Evolutionary conservation across 2,329 filamentous ascomycete genomes (phyloP), one percentile per base, ranked within the genome.

Genomic region (Pleurostoma richardsiae): DNA sequence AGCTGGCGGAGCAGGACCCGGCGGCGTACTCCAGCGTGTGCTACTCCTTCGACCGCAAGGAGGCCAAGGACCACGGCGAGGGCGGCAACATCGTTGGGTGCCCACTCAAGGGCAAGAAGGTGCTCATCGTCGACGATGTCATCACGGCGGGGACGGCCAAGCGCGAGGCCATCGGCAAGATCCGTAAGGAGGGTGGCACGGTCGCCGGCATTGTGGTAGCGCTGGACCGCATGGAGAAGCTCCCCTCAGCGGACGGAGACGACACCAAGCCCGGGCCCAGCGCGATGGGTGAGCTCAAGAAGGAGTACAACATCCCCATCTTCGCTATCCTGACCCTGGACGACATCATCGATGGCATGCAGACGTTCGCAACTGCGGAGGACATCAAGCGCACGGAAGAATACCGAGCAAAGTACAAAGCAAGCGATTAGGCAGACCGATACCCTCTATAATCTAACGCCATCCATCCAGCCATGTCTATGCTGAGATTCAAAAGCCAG

Each of bases 141-240:
- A 92, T 97, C 60, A 96, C 91, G 1, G 92, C 90, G 1, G 94
- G 94, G 29, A 97, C 91, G 1, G 94, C 94, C 39, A 91, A 96
- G 72, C 79, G 90, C 49, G 91, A 97, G 67, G 90, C 92, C 10
- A 90, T 97, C 50, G 83, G 83, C 46, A 94, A 96, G 67, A 96
- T 97, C 63, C 79, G 83, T 58, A 82, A 82, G 57, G 86, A 95
- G 64, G 94, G 92, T 3, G 94, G 92, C 2, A 81, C 79, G 43
- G 82, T 97, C 27, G 87, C 86, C 4, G 92, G 90, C 30, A 91
- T 97, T 48, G 80, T 96, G 26, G 87, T 99, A 30, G 88, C 91
- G 4, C 77, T 96, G 55, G 90, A 96, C 68, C 80, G 92, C 49
- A 86, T 86, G 76, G 89, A 95, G 77, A 91, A 87, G 71, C 79